Percentiles rank a stretch among this genome's conserved stretches.
Evolutionary conservation across 345 rosid genomes (phyloP).

Genomic region (Viola odorata): DNA sequence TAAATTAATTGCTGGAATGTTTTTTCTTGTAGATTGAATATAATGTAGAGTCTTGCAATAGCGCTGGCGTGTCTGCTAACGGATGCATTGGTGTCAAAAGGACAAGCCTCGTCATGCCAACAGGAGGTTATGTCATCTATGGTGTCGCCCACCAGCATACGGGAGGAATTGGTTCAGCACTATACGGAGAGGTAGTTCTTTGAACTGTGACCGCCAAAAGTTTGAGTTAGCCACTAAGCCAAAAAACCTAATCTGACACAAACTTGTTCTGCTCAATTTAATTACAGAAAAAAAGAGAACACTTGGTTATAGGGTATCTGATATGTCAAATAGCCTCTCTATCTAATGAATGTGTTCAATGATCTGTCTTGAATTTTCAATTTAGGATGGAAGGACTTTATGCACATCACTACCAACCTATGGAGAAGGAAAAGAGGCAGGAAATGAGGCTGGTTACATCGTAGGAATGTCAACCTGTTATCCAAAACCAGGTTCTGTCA

Average conservation of each 20-base stretch:
- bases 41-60: slow-evolving; percentile 46
- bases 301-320: background rate
- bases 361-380: background rate
- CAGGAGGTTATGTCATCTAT: slow-evolving; percentile 66
- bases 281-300: background rate
- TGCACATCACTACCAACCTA: slow-evolving; percentile 61
- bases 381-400: slow-evolving; percentile 54
- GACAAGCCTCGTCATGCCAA: slow-evolving; percentile 50
- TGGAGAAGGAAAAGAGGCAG: slow-evolving; percentile 69
- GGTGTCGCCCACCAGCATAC: slow-evolving; percentile 80
- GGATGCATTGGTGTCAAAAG: slow-evolving; percentile 46
- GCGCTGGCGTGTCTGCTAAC: slow-evolving; percentile 8
- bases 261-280: background rate
- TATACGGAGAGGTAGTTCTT: slow-evolving; percentile 60
- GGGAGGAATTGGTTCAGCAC: slow-evolving; percentile 62
- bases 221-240: background rate
- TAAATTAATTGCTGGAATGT: background rate
- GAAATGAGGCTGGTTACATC: slow-evolving; percentile 81
- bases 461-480: slow-evolving; percentile 95
- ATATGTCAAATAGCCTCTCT: too few relatives aligned
- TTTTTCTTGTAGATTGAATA: slow-evolving; percentile 54
- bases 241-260: background rate
- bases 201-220: background rate
- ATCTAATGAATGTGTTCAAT: too few relatives aligned
- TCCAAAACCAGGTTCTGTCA: slow-evolving; percentile 60